Evolutionary conservation across 2,329 filamentous ascomycete genomes (phyloP), one percentile per base, ranked within the genome.

Genomic region (Fusarium drepaniforme): DNA sequence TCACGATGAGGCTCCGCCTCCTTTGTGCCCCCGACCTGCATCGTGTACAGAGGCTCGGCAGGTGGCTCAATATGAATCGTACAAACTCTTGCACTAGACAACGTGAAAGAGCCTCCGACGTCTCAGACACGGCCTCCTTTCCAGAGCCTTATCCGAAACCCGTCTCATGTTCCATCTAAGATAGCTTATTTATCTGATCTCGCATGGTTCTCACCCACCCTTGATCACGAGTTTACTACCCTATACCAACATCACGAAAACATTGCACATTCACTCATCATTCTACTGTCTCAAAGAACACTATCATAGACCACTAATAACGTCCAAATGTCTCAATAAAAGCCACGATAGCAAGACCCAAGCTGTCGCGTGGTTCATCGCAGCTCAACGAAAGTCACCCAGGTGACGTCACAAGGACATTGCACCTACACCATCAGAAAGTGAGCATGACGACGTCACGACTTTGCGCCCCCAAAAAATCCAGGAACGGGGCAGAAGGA

Each of bases 391-490:
- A 18, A 25, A 57, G 44, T 33, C 46, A 37, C 40, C 51, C 56
- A 60, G 25, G 71, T 79, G 77, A 79, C 77, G 77, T 79, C 77
- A 79, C 77, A 78, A 71, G 76, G 63, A 42, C 73, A 70, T 66
- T 30, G 61, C 62, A 63, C 64, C 53, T 53, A 69, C 66, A 59
- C 64, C 46, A 66, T 42, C 57, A 62, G 73, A 68, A 46, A 38
- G 72, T 63, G 69, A 72, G 72, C 76, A 78, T 79, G 76, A 79
- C 77, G 77, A 79, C 77, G 77, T 79, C 77, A 79, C 77, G 77
- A 75, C 68, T 73, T 72, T 59, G 51, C 18, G n/a, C 37, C 38
- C 28, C 5, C 51, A 28, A 59, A 38, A 51, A 70, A 68, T 57
- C 66, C 42, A 76, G 65, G 70, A 69, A 76, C 74, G 63, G 44